Evolutionary conservation across 352 stramenopile genomes (phyloP).

Genomic region (Peronospora tabacina): DNA sequence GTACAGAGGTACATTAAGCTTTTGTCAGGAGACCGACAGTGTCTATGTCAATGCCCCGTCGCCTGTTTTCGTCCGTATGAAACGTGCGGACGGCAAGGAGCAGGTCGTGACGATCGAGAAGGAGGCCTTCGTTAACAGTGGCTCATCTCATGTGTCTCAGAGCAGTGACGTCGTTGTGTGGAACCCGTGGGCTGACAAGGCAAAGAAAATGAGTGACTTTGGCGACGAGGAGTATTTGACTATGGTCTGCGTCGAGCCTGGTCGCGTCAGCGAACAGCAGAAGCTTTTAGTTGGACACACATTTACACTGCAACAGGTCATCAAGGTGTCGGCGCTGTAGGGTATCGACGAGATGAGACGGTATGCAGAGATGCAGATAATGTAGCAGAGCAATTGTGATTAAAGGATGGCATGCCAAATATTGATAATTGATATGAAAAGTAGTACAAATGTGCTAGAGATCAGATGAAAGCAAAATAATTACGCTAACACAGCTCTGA

Average conservation of each 20-base stretch:
- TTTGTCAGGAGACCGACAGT: conserved; percentile 82
- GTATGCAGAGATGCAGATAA: not conserved
- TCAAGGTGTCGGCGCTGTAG: conserved; percentile 52
- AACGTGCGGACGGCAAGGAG: conserved; percentile 34
- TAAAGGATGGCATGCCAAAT: too few species aligned
- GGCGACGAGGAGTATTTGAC: conserved; percentile 89
- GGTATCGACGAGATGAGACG: not conserved
- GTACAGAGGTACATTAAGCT: conserved; percentile 48
- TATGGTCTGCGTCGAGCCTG: conserved; percentile 95
- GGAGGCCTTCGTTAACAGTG: conserved; percentile 45
- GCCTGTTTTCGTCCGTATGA: conserved; percentile 59
- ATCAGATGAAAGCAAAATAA: too few species aligned
- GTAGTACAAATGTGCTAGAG: too few species aligned
- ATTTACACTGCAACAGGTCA: conserved; percentile 62
- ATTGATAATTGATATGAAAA: too few species aligned
- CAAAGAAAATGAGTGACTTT: conserved; percentile 91
- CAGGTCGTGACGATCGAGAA: conserved; percentile 75
- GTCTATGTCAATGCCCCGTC: conserved; percentile 78
- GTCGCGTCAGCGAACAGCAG: conserved; percentile 67
- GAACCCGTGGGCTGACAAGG: conserved; percentile 93
- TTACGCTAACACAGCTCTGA: too few species aligned
- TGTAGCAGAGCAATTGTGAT: not conserved
- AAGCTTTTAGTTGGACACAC: conserved; percentile 43
- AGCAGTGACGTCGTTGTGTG: conserved; percentile 86
- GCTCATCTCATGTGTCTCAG: conserved; percentile 25